Conservation (phyloP, 164 flowering plant species). For the Vitis amurensis region DNA sequence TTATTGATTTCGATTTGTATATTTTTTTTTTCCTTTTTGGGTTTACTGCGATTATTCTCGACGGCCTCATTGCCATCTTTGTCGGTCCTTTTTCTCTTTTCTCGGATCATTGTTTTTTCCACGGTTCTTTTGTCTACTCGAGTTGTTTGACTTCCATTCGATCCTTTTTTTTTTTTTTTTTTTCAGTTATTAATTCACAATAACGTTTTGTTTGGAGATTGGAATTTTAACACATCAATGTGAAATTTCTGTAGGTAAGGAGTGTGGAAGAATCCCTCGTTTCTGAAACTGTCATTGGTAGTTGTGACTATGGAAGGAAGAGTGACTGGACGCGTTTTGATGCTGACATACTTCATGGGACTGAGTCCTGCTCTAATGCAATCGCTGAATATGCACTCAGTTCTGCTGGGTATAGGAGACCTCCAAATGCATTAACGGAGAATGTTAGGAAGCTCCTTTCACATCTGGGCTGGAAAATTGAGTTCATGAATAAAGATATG, state of each 20-base stretch:
- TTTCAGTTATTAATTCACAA: no score
- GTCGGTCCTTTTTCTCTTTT: background rate
- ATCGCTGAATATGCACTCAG: conserved; percentile 23
- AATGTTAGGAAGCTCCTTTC: conserved; percentile 52
- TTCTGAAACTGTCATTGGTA: conserved; percentile 27
- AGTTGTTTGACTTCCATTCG: no score
- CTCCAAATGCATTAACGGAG: background rate
- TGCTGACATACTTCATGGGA: conserved; percentile 21
- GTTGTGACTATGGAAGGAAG: background rate
- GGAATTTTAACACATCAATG: no score
- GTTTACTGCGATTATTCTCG: background rate
- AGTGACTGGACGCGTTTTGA: conserved; percentile 29
- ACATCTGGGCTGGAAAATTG: conserved; percentile 65
- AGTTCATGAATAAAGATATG: conserved; percentile 13
- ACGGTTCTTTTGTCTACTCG: background rate
- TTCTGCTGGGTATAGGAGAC: background rate
- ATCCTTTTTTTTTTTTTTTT: no score
- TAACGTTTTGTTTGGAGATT: no score
- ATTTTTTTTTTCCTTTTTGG: background rate
- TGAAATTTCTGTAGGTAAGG: conserved; percentile 36
- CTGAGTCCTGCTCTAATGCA: conserved; percentile 45
- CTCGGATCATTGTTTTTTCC: conserved; percentile 3
- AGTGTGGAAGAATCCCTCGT: conserved; percentile 45
- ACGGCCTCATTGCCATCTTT: conserved; percentile 4
- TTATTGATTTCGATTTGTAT: background rate